These are phyloP conservation scores for Apiotrichum gracile DNA, from an alignment of 1,284 basidiomycete genomes.

Conservation along the genomic window DNA sequence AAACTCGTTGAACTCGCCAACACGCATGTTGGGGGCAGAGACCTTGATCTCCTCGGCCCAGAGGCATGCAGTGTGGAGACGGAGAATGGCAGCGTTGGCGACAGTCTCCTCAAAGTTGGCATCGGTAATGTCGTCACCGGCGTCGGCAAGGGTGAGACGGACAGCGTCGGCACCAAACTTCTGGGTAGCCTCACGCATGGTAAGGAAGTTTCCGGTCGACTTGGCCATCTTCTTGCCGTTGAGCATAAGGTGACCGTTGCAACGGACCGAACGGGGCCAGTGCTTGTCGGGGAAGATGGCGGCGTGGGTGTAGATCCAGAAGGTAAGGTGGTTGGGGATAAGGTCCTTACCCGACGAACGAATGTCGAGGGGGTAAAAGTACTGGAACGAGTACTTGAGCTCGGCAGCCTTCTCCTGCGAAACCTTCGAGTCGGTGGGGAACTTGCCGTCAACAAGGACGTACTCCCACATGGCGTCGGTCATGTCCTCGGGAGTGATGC, in stretches of 20 bases:
- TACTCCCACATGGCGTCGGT: slow-evolving; percentile 98
- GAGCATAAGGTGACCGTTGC: slow-evolving; percentile 95
- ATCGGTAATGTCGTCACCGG: slow-evolving; percentile 95
- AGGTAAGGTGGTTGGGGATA: slow-evolving; percentile 93
- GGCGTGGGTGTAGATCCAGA: slow-evolving; percentile 89
- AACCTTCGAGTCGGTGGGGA: slow-evolving; percentile 60
- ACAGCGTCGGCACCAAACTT: slow-evolving; percentile 59
- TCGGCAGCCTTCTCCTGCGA: slow-evolving; percentile 70
- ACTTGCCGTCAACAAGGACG: slow-evolving; percentile 71
- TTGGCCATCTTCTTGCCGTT: slow-evolving; percentile 99
- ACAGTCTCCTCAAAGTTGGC: slow-evolving; percentile 89
- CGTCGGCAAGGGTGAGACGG: slow-evolving; percentile 87
- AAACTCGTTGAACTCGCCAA: slow-evolving; percentile 55
- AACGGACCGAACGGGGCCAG: slow-evolving; percentile 86
- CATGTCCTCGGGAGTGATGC: slow-evolving; percentile 83
- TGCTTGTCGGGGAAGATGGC: slow-evolving; percentile 91
- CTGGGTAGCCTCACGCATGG: slow-evolving; percentile 47
- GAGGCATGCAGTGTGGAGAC: slow-evolving; percentile 80
- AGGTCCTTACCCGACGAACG: slow-evolving; percentile 99
- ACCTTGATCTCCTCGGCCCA: slow-evolving; percentile 84
- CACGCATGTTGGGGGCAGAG: slow-evolving; percentile 63
- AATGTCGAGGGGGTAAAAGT: slow-evolving; percentile 98
- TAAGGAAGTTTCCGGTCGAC: slow-evolving; percentile 63
- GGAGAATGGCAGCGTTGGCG: slow-evolving; percentile 94
- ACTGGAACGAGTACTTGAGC: slow-evolving; percentile 86